Base-by-base conservation (phyloP, 2,329 filamentous ascomycete genomes). In the Fusarium foetens region DNA sequence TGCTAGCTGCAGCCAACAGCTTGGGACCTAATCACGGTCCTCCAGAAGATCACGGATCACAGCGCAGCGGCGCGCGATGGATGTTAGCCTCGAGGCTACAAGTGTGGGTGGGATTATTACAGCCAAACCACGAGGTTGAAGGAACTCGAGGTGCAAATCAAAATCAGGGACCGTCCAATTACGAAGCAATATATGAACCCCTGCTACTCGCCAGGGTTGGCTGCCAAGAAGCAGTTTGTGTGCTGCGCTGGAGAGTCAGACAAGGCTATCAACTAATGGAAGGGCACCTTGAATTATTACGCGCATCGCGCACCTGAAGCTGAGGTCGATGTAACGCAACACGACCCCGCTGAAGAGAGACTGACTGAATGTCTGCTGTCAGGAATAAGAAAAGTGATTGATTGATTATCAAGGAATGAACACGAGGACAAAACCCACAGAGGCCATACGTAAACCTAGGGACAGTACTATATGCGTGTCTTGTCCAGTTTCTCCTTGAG, bases 281-380 rank as follows among this genome's bases (percentile, higher is more conserved):
- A 29, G 42, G 21, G 36, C 43, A 65, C 33, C 17, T 33, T 41
- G 35, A 51, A 42, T 46, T 68, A 68, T 68, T 69, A 63, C 64
- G 52, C 53, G 63, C 53, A 64, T 55, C 57, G 67, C 63, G 73
- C 68, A 76, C 75, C 75, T 77, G 75, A 77, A 77, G 75, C 75
- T 77, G 75, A 77, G 55, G 75, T 77, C 39, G 71, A 76, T 77
- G 75, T 71, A 77, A 77, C 75, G 60, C 68, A 63, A 73, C 63
- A 69, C 21, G 58, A 68, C 66, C 70, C 75, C 73, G 72, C 64
- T 58, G 27, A 67, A 68, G 53, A 58, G 59, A 57, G 35, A 53
- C 33, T 35, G 31, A 51, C n/a, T 19, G 29, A 13, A 41, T 59
- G 58, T 57, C 57, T 63, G 58, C 67, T 66, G 59, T 54, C 58